These are phyloP conservation scores for Saccharomycopsis crataegensis DNA, from an alignment of 1,139 yeast genomes.

Conservation along the genomic window DNA sequence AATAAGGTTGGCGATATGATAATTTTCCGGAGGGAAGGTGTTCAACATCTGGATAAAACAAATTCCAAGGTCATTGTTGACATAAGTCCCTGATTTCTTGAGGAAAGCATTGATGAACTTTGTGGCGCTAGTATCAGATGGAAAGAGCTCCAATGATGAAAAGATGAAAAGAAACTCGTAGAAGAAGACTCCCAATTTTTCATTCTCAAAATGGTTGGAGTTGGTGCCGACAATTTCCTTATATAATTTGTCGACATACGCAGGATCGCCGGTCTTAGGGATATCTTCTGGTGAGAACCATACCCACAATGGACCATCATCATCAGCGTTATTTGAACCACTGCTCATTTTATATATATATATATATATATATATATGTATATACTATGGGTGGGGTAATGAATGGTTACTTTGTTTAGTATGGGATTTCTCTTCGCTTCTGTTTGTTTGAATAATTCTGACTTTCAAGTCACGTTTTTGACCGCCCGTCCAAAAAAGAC, in stretches of 20 bases:
- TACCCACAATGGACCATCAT: background rate
- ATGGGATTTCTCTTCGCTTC: no score
- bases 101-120: constrained; percentile 23
- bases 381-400: background rate
- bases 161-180: constrained; percentile 26
- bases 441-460: no score
- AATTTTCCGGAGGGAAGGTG: constrained; percentile 10
- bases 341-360: no score
- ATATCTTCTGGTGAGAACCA: background rate
- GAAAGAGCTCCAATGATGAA: constrained; percentile 23
- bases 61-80: background rate
- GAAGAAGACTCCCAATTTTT: constrained; percentile 20
- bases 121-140: constrained; percentile 16
- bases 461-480: no score
- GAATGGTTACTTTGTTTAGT: background rate
- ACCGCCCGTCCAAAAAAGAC: no score
- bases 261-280: background rate
- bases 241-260: background rate
- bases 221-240: background rate
- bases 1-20: constrained; percentile 3
- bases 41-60: constrained; percentile 17
- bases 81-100: background rate
- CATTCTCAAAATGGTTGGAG: background rate
- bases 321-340: background rate
- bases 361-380: no score